Percentiles rank a stretch among this genome's conserved stretches.
phyloP scores from a whole-genome alignment of 805 yeast species.

The Monosporozyma siamensis region DNA sequence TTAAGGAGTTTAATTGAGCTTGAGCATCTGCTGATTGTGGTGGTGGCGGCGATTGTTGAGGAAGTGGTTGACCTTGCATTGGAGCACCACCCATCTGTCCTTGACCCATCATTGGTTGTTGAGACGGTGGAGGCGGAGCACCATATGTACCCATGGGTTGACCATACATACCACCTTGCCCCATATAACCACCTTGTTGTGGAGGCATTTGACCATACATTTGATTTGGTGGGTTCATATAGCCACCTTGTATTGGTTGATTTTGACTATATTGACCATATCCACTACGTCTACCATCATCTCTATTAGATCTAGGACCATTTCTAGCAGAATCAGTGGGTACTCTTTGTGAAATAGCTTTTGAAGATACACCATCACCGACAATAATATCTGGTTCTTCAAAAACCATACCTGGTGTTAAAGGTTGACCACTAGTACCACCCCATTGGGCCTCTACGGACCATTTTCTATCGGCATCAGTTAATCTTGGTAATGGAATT shows the following conservation, averaged over 20 bases:
- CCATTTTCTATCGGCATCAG: conserved; percentile 94
- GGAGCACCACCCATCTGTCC: conserved; percentile 7
- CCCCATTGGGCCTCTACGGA: conserved; percentile 89
- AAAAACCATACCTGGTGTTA: conserved; percentile 69
- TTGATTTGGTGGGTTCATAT: conserved; percentile 7
- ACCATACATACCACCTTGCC: conserved; percentile 6
- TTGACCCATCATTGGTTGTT: conserved; percentile 5
- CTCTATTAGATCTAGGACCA: conserved; percentile 73
- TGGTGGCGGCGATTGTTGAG: conserved; percentile 15
- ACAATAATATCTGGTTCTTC: conserved; percentile 98
- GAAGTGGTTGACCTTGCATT: conserved; percentile 14
- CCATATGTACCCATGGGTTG: conserved; percentile 3
- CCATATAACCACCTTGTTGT: conserved; percentile 7
- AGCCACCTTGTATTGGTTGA: conserved; percentile 7
- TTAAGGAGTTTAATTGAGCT: conserved; percentile 35
- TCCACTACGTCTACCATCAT: conserved; percentile 30
- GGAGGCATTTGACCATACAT: conserved; percentile 17
- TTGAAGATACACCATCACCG: conserved; percentile 87
- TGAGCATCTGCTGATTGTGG: conserved; percentile 28
- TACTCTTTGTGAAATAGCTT: conserved; percentile 85
- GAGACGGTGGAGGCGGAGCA: conserved; percentile 9
- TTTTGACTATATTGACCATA: not conserved
- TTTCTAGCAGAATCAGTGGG: conserved; percentile 81
- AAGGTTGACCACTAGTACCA: conserved; percentile 84
- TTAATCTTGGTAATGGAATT: conserved; percentile 77